A percentile compares a stretch with the other conserved stretches of the same genome.
These are phyloP conservation scores for Lophiotrema nucula DNA, from an alignment of 495 filamentous ascomycete species.

Conservation along the genomic window DNA sequence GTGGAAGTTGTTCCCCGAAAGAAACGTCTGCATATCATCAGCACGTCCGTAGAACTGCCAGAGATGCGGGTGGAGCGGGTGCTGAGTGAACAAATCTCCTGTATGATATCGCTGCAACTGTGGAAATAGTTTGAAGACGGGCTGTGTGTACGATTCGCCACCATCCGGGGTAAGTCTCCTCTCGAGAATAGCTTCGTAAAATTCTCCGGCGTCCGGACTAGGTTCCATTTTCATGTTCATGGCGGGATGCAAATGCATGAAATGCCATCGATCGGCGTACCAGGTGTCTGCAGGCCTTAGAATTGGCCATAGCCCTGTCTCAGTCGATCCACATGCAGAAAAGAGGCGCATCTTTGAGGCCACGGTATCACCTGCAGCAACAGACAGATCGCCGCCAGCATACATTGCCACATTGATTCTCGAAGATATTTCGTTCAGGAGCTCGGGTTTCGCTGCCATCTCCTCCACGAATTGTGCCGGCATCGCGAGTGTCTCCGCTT, in stretches of 20 bases:
- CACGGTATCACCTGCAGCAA: not conserved
- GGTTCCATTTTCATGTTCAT: not conserved
- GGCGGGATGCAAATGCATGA: not conserved
- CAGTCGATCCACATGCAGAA: not conserved
- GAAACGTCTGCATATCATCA: conserved; percentile 9
- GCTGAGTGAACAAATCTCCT: conserved; percentile 1
- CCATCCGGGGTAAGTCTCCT: too few species aligned
- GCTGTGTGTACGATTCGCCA: not conserved
- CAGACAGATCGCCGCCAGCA: conserved; percentile 1
- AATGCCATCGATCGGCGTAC: conserved; percentile 2
- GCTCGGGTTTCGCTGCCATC: not conserved
- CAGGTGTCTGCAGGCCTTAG: not conserved
- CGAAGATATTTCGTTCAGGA: not conserved
- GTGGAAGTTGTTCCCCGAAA: conserved; percentile 1
- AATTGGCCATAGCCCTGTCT: conserved; percentile 1
- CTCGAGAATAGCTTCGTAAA: conserved; percentile 3
- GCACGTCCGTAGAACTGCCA: conserved; percentile 4
- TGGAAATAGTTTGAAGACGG: not conserved
- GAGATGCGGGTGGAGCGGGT: not conserved
- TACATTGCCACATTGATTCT: not conserved
- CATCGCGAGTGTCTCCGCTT: not conserved
- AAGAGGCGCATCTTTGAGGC: not conserved
- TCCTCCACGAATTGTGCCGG: not conserved
- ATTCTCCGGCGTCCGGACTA: not conserved
- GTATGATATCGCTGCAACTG: not conserved